phyloP scores from a whole-genome alignment of 164 flowering plant genomes.

The Nymphaea thermarum region DNA sequence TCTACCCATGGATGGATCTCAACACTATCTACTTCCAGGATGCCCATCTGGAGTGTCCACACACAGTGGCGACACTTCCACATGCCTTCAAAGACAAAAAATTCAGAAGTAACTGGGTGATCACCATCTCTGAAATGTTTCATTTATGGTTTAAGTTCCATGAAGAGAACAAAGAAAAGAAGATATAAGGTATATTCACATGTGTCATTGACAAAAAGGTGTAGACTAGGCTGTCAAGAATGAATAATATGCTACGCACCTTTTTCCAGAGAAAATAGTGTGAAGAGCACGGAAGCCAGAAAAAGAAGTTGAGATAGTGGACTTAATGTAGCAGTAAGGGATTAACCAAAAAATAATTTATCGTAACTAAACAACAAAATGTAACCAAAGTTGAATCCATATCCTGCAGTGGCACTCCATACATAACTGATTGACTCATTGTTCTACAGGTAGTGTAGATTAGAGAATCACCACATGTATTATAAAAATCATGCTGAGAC shows the following conservation, averaged over 20 bases:
- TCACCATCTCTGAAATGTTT: neutral
- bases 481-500: too few relatives aligned
- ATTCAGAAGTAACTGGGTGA: constrained; percentile 7
- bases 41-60: constrained; percentile 24
- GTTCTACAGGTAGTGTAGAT: too few relatives aligned
- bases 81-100: constrained; percentile 24
- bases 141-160: too few relatives aligned
- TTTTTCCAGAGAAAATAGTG: neutral
- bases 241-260: neutral
- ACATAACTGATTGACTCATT: too few relatives aligned
- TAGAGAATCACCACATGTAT: too few relatives aligned
- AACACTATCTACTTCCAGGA: constrained; percentile 12
- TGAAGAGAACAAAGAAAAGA: too few relatives aligned
- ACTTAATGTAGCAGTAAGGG: neutral
- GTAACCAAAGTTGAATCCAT: too few relatives aligned
- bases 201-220: neutral
- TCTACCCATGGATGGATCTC: constrained; percentile 3
- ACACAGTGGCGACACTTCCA: constrained; percentile 38
- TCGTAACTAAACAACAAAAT: too few relatives aligned
- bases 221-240: neutral
- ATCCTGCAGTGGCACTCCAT: too few relatives aligned
- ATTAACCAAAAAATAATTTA: too few relatives aligned
- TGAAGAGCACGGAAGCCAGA: neutral
- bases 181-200: neutral
- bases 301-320: neutral